Percentiles rank a stretch among this genome's conserved stretches.
Evolutionary conservation across 129 eudicot genomes (phyloP).

Genomic region (Gnaphalium uliginosum): DNA sequence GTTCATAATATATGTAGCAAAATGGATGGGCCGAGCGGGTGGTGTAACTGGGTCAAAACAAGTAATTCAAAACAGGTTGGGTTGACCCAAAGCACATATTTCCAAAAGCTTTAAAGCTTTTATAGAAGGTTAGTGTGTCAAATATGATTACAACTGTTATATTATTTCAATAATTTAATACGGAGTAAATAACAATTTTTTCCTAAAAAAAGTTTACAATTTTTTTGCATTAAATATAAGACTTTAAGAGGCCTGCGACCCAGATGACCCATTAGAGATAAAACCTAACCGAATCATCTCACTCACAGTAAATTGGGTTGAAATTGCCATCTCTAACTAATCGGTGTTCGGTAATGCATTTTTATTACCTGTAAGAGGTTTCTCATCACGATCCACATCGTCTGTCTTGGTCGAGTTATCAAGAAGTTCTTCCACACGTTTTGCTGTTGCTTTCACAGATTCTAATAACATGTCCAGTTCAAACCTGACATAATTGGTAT

Average conservation of each 20-base stretch:
- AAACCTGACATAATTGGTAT: conserved; percentile 53
- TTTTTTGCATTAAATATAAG: too few species aligned
- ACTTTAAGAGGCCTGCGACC: neutral
- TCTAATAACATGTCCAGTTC: conserved; percentile 91
- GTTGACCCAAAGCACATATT: neutral
- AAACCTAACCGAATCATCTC: neutral
- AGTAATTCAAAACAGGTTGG: conserved; percentile 2
- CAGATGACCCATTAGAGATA: neutral
- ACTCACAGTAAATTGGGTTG: neutral
- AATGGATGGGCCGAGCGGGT: neutral
- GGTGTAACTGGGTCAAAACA: neutral
- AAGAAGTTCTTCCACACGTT: conserved; percentile 73
- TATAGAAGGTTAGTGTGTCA: neutral
- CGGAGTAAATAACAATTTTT: neutral
- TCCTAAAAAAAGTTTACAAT: too few species aligned
- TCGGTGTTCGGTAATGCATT: conserved; percentile 1
- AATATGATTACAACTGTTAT: neutral
- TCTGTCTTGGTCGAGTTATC: conserved; percentile 51
- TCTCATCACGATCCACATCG: conserved; percentile 50
- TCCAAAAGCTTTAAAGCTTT: conserved; percentile 19
- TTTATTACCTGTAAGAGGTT: conserved; percentile 70
- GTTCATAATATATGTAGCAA: neutral
- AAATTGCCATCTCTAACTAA: neutral
- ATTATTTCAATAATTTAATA: neutral
- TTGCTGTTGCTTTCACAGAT: conserved; percentile 71